These are phyloP conservation scores for Lasiodiplodia sp. DNA, from an alignment of 2,329 filamentous ascomycete species.

Conservation along the genomic window DNA sequence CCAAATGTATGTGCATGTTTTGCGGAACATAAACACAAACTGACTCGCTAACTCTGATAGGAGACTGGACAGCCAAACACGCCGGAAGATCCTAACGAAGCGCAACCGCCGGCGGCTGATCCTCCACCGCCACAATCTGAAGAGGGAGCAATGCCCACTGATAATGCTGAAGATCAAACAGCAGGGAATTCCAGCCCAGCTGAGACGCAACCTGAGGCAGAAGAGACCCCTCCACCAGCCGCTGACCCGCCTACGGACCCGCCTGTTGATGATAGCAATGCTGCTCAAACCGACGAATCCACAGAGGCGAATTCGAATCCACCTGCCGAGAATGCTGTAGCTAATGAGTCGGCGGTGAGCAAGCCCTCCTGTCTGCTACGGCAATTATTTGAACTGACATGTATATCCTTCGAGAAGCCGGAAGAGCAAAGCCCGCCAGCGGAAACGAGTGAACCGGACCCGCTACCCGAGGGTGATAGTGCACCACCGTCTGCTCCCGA, in stretches of 20 bases:
- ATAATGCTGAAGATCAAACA: background rate
- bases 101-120: background rate
- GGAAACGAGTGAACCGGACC: background rate
- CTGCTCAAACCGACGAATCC: background rate
- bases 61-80: background rate
- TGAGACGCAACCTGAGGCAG: background rate
- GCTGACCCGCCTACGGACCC: background rate
- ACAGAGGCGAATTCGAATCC: background rate
- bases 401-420: no score
- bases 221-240: background rate
- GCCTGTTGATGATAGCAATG: background rate
- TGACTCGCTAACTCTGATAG: background rate
- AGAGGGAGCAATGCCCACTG: background rate
- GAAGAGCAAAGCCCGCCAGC: background rate
- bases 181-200: background rate
- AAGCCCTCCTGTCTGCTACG: no score
- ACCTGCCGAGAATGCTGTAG: background rate
- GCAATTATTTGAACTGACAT: no score
- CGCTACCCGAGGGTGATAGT: background rate
- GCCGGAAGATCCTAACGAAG: background rate
- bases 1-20: background rate
- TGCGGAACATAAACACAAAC: background rate
- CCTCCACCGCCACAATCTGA: background rate
- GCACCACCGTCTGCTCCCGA: background rate
- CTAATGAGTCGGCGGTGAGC: no score